Evolutionary conservation across 352 stramenopile species (phyloP).

Genomic region (Nothophytophthora sp.): DNA sequence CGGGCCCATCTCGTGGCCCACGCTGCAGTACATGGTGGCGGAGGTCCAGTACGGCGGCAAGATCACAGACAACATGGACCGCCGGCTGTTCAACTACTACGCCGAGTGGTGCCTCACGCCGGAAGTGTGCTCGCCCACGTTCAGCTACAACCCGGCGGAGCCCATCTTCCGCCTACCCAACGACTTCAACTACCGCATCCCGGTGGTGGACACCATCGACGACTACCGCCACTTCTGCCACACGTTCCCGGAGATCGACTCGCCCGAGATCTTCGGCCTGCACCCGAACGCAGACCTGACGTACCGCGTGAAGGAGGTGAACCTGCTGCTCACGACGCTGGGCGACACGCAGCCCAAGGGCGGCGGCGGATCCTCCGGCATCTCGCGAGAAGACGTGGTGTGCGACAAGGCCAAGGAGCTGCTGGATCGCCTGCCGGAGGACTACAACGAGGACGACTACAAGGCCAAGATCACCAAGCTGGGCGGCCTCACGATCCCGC

Average conservation of each 20-base stretch:
- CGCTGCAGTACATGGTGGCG: constrained; percentile 99
- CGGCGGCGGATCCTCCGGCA: constrained; percentile 83
- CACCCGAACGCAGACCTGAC: constrained; percentile 99
- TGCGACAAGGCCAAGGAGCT: constrained; percentile 96
- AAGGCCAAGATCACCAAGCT: constrained; percentile 97
- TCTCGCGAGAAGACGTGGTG: constrained; percentile 96
- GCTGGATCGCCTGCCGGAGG: constrained; percentile 92
- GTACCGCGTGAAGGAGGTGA: constrained; percentile 97
- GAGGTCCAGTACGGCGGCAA: constrained; percentile 99
- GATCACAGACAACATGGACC: constrained; percentile 99
- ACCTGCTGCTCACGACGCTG: constrained; percentile 93
- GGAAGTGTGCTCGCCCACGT: constrained; percentile 79
- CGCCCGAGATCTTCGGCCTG: constrained; percentile 98
- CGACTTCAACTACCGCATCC: constrained; percentile 97
- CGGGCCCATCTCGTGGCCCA: constrained; percentile 97
- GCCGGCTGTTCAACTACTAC: constrained; percentile 97
- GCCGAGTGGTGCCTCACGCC: constrained; percentile 96
- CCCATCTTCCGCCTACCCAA: constrained; percentile 96
- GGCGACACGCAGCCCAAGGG: constrained; percentile 97
- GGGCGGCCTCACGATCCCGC: constrained; percentile 93
- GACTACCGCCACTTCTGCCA: constrained; percentile 97
- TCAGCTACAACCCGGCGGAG: constrained; percentile 95
- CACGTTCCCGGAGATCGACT: constrained; percentile 96
- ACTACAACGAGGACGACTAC: constrained; percentile 98
- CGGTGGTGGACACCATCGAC: constrained; percentile 90